Conservation (phyloP, 495 filamentous ascomycete species). For the Acidiella bohemica region DNA sequence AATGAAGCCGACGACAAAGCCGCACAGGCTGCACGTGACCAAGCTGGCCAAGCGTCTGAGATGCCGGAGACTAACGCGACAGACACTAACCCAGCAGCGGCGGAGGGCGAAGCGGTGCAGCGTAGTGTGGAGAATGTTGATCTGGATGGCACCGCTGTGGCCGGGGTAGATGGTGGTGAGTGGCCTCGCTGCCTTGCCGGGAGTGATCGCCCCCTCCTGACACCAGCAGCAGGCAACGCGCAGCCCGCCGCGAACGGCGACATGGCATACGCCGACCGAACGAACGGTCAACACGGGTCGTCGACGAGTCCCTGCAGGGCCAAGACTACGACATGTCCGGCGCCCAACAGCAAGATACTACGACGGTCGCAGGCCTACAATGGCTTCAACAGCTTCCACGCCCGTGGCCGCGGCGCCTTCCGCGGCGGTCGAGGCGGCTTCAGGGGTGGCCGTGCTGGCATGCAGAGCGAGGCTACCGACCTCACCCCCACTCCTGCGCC, state of each 20-base stretch:
- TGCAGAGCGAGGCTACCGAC: slow-evolving; percentile 9
- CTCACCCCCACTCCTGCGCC: slow-evolving; percentile 12
- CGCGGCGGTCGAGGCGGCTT: slow-evolving; percentile 27
- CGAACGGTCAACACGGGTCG: neutral
- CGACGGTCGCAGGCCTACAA: no score
- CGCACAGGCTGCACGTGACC: slow-evolving; percentile 16
- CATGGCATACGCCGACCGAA: neutral
- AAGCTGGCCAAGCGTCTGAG: no score
- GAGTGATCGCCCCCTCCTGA: no score
- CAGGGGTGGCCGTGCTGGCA: slow-evolving; percentile 7
- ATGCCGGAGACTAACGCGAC: neutral
- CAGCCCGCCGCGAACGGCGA: no score
- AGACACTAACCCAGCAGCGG: slow-evolving; percentile 3
- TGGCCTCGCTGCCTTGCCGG: no score
- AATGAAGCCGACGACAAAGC: slow-evolving; percentile 41
- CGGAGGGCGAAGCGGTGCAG: neutral
- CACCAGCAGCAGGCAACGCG: no score
- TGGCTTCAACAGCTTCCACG: no score
- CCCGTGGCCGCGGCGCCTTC: slow-evolving; percentile 41
- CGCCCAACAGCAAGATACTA: slow-evolving; percentile 18
- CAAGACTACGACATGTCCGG: slow-evolving; percentile 2
- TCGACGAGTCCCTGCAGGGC: slow-evolving; percentile 2
- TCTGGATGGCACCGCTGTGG: neutral
- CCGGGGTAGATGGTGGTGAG: neutral
- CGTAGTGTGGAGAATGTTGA: neutral